Evolutionary conservation across 129 eudicot genomes (phyloP).

Genomic region (Lactuca saligna): DNA sequence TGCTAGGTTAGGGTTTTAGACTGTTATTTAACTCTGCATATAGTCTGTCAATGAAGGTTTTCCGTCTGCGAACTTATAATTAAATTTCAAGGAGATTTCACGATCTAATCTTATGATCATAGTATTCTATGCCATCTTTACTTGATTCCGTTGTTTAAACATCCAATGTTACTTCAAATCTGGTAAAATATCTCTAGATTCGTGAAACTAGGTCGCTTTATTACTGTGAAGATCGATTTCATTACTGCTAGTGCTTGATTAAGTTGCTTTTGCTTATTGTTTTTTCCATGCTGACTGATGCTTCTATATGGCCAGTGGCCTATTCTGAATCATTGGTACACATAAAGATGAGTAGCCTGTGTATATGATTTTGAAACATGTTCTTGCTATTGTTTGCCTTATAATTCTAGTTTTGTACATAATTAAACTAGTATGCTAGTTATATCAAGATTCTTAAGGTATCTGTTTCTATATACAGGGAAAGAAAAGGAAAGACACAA

Average conservation of each 20-base stretch:
- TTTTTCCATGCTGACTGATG: not conserved
- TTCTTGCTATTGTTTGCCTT: not conserved
- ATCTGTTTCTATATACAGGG: slow-evolving; percentile 47
- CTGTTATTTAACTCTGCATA: not conserved
- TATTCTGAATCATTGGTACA: not conserved
- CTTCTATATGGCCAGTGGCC: not conserved
- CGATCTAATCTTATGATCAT: not conserved
- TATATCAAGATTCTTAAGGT: not conserved
- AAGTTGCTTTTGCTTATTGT: not conserved
- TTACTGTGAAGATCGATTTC: not conserved
- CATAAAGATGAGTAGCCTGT: not conserved
- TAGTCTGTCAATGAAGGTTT: not conserved
- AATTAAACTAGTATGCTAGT: too few species aligned
- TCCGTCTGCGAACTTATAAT: not conserved
- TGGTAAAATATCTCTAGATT: not conserved
- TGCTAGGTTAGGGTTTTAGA: not conserved
- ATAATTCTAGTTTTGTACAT: not conserved
- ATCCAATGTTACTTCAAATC: not conserved
- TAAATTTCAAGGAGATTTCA: not conserved
- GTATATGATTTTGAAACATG: not conserved
- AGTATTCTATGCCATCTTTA: not conserved
- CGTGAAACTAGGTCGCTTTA: not conserved
- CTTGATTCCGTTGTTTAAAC: not conserved
- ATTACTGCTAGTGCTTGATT: not conserved
- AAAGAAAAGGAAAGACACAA: slow-evolving; percentile 85